Percentiles rank a stretch among this genome's conserved stretches.
phyloP scores from a whole-genome alignment of 805 yeast species.

The Myxozyma sirexii region DNA sequence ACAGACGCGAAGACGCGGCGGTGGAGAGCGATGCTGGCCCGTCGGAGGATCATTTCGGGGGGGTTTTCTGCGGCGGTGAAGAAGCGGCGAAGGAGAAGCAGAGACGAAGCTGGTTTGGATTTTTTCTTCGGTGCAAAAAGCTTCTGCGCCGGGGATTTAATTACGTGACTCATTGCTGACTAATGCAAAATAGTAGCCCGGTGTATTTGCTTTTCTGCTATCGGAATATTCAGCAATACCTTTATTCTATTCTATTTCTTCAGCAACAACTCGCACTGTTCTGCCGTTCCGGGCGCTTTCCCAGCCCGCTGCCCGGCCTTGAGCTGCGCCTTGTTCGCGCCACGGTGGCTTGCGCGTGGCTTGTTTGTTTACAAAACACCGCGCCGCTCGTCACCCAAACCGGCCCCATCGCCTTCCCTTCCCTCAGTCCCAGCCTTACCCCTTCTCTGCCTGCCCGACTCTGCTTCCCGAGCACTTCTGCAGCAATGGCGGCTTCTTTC shows the following conservation, averaged over 20 bases:
- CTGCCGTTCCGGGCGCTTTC: too few relatives aligned
- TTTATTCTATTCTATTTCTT: too few relatives aligned
- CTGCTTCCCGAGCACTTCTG: neutral
- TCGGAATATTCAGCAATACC: too few relatives aligned
- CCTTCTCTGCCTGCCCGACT: neutral
- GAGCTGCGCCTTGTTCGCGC: too few relatives aligned
- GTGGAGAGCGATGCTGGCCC: neutral
- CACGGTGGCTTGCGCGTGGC: neutral
- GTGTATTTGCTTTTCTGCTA: too few relatives aligned
- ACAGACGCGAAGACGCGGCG: neutral
- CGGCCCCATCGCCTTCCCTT: neutral
- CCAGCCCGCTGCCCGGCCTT: too few relatives aligned
- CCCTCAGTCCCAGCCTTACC: neutral
- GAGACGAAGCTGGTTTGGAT: too few relatives aligned
- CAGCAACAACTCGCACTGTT: too few relatives aligned
- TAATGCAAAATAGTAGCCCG: too few relatives aligned
- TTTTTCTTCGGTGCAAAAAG: too few relatives aligned
- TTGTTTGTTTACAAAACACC: constrained; percentile 9
- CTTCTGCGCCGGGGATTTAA: neutral
- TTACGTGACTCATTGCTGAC: neutral
- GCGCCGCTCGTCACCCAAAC: neutral
- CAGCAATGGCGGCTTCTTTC: constrained; percentile 11
- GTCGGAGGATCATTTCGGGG: constrained; percentile 7
- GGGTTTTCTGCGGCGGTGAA: too few relatives aligned
- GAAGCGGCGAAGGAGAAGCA: neutral